phyloP scores from a whole-genome alignment of 306 rosid genomes.

The Trichosanthes cucumerina region DNA sequence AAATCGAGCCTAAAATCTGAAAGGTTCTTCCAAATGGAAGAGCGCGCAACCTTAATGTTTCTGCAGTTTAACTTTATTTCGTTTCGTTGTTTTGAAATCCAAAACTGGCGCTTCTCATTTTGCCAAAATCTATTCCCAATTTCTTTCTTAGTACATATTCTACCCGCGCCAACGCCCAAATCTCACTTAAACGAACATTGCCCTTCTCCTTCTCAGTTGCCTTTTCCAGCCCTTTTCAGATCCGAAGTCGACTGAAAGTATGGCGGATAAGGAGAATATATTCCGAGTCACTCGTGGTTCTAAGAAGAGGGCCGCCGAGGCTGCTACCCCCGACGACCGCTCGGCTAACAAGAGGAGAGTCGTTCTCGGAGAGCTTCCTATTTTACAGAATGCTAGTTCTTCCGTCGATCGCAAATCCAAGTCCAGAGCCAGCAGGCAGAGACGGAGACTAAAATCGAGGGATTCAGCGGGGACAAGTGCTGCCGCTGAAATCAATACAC shows the following conservation, averaged over 20 bases:
- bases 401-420: background rate
- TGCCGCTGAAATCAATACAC: background rate
- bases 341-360: constrained; percentile 7
- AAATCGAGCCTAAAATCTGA: background rate
- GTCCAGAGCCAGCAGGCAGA: background rate
- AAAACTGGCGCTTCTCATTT: constrained; percentile 10
- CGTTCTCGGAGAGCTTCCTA: constrained; percentile 12
- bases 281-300: background rate
- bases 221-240: background rate
- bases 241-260: background rate
- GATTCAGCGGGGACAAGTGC: background rate
- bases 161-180: background rate
- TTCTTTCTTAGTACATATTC: background rate
- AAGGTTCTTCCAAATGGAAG: background rate
- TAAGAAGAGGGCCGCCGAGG: constrained; percentile 5
- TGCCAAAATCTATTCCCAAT: background rate
- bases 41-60: constrained; percentile 9
- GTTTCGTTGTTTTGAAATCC: background rate
- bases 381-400: constrained; percentile 6
- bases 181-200: background rate
- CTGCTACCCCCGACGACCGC: background rate
- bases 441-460: background rate
- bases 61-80: background rate
- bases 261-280: constrained; percentile 12
- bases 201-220: background rate